These are phyloP conservation scores for Saccharomyces hybrid DNA, from an alignment of 1,139 yeast genomes.

Conservation along the genomic window DNA sequence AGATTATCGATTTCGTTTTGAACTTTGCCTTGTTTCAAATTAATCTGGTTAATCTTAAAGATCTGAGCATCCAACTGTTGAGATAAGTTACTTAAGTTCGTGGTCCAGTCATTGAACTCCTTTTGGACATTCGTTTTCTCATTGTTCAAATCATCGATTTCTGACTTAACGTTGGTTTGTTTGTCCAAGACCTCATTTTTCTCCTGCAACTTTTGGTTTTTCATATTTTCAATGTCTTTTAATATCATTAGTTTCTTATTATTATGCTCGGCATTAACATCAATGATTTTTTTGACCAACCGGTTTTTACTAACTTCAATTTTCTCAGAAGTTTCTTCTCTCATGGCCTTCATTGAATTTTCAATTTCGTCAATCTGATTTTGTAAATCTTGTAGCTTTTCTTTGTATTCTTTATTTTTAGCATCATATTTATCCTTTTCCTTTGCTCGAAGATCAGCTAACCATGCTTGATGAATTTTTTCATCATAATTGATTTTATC, in stretches of 20 bases:
- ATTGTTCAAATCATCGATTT: slow-evolving; percentile 19
- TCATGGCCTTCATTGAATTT: slow-evolving; percentile 20
- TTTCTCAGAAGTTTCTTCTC: slow-evolving; percentile 21
- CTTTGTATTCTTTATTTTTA: slow-evolving; percentile 18
- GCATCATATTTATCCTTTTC: slow-evolving; percentile 27
- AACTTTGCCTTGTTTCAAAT: slow-evolving; percentile 18
- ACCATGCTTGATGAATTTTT: slow-evolving; percentile 17
- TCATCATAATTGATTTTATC: slow-evolving; percentile 25
- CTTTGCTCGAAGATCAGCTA: slow-evolving; percentile 13
- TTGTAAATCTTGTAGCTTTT: slow-evolving; percentile 17
- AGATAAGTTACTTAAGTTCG: slow-evolving; percentile 20
- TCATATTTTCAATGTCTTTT: slow-evolving; percentile 24
- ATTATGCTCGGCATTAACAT: slow-evolving; percentile 19
- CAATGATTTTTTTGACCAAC: slow-evolving; percentile 20
- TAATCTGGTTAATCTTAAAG: slow-evolving; percentile 20
- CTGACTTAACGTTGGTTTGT: slow-evolving; percentile 21
- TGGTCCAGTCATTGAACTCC: slow-evolving; percentile 20
- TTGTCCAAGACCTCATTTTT: slow-evolving; percentile 17
- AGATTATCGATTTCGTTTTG: slow-evolving; percentile 20
- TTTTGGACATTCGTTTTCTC: slow-evolving; percentile 16
- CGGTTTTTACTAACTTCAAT: slow-evolving; percentile 22
- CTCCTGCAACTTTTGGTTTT: slow-evolving; percentile 19
- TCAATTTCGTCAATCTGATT: slow-evolving; percentile 18
- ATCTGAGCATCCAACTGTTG: slow-evolving; percentile 26
- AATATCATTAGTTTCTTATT: slow-evolving; percentile 21